Evolutionary conservation across 805 yeast genomes (phyloP), one percentile per base, ranked within the genome.

Genomic region (Kuraishia hungarica): DNA sequence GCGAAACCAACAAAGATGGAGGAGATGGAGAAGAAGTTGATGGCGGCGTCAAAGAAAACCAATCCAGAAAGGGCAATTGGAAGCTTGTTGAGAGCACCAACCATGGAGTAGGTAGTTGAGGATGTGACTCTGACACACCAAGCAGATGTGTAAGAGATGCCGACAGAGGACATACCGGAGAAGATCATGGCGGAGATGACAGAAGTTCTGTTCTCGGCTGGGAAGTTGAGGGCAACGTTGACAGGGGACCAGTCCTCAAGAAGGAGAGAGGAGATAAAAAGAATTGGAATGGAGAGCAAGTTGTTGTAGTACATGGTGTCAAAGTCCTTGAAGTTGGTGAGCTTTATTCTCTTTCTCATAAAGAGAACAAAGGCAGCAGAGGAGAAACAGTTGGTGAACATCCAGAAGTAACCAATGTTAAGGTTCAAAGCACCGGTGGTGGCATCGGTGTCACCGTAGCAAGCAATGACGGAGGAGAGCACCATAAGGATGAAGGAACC

Each of bases 41-140:
- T 89, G 58, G 96, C 92, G 56, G 97, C 96, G 66, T 90, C 97
- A 67, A 94, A 94, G 82, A 94, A 93, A 62, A 94, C 68, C 71
- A 94, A 82, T 48, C 99, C 99, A 47, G 96, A 86, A 57, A 94
- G 79, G 17, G 99, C 99, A 67, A 94, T 90, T 68, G 99, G 99
- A 65, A 94, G 84, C 77, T 94, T 94, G 83, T 94, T 94, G 72
- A 94, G 82, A 55, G 99, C 99, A 72, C 99, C 99, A 57, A 94
- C 98, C 99, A 94, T 94, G 54, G 97, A 90, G 78, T 94, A 94
- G 55, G 99, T 94, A 55, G 99, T 94, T 26, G 98, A 92, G 22
- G 97, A 90, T 50, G 99, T 94, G 60, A 94, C 98, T 77, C 99
- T 89, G 61, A 94, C 96, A 82, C 99, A 94, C 99, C 99, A 94